Conservation (phyloP, 371 early-diverging fungal species). For the Mucor velutinosus region DNA sequence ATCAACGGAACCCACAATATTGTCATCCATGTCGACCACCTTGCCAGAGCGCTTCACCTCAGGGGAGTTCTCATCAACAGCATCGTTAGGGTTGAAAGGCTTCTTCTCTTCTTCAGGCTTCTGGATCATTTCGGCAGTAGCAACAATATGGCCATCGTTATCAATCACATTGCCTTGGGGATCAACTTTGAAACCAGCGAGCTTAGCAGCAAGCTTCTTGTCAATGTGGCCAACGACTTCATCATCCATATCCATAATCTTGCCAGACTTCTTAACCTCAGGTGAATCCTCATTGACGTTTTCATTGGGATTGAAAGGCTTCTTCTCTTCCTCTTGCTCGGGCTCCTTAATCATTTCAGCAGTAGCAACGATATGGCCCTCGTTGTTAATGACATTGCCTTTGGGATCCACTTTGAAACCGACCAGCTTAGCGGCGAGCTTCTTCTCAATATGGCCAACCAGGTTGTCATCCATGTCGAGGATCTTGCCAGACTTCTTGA, state of each 20-base stretch:
- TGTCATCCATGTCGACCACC: conserved; percentile 21
- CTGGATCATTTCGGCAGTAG: conserved; percentile 13
- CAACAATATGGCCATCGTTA: conserved; percentile 18
- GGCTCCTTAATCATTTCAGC: conserved; percentile 6
- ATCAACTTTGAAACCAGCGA: conserved; percentile 17
- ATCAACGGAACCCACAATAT: conserved; percentile 25
- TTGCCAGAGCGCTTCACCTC: conserved; percentile 28
- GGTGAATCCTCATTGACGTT: conserved; percentile 15
- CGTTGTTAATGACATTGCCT: conserved; percentile 8
- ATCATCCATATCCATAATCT: conserved; percentile 22
- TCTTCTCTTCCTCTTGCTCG: conserved; percentile 7
- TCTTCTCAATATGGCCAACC: conserved; percentile 11
- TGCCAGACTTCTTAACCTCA: conserved; percentile 19
- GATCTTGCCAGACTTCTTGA: conserved; percentile 16
- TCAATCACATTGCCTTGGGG: conserved; percentile 13
- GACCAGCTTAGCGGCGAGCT: conserved; percentile 8
- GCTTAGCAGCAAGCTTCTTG: conserved; percentile 10
- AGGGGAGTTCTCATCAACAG: conserved; percentile 24
- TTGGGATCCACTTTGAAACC: conserved; percentile 15
- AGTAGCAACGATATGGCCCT: conserved; percentile 6
- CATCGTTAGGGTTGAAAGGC: conserved; percentile 18
- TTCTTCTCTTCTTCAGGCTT: conserved; percentile 4
- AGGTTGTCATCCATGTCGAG: conserved; percentile 19
- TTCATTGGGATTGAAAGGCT: conserved; percentile 10
- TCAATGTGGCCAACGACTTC: conserved; percentile 17